Conservation (phyloP, 2,329 filamentous ascomycete species). For the Cercospora zeina region DNA sequence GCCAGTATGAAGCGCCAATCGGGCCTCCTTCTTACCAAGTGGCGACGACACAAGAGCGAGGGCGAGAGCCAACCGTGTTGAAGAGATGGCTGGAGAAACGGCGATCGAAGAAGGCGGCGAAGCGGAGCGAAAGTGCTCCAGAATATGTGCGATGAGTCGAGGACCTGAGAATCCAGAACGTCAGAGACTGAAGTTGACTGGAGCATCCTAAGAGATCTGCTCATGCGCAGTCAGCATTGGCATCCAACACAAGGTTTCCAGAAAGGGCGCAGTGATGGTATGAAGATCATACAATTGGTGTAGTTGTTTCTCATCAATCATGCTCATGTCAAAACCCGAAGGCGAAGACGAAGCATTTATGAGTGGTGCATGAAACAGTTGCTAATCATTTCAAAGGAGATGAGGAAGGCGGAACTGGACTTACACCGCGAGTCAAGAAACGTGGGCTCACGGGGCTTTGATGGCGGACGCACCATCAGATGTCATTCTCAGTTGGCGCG, state of each 20-base stretch:
- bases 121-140: conserved; percentile 20
- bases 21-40: conserved; percentile 26
- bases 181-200: not conserved
- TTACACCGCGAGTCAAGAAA: not conserved
- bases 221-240: not conserved
- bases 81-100: conserved; percentile 29
- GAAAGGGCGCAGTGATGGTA: not conserved
- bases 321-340: conserved; percentile 18
- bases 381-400: conserved; percentile 16
- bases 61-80: conserved; percentile 20
- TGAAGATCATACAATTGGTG: conserved; percentile 22
- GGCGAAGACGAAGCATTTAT: conserved; percentile 18
- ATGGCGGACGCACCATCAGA: not conserved
- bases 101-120: conserved; percentile 24
- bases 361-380: conserved; percentile 23
- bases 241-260: not conserved
- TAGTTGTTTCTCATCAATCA: conserved; percentile 21
- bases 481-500: not conserved
- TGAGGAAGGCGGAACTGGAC: not conserved
- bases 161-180: not conserved
- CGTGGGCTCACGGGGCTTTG: not conserved
- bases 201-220: not conserved
- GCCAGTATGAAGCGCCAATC: conserved; percentile 29
- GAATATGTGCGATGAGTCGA: conserved; percentile 14
- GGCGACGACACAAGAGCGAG: conserved; percentile 14